A percentile compares a stretch with the other conserved stretches of the same genome.
Conservation (phyloP, 495 filamentous ascomycete species). For the Terfezia claveryi region DNA sequence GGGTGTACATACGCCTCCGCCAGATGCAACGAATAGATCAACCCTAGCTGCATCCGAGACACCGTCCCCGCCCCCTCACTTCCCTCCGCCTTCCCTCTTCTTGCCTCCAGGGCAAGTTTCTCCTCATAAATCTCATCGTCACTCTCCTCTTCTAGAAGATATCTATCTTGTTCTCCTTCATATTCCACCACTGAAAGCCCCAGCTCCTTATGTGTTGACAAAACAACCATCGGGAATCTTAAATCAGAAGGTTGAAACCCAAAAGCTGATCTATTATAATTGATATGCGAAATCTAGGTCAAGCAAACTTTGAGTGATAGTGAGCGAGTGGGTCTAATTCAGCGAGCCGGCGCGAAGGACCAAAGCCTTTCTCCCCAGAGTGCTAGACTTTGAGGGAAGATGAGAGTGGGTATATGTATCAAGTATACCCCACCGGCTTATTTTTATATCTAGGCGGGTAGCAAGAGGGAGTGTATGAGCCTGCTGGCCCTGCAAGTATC, state of each 20-base stretch:
- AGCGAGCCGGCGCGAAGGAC: not conserved
- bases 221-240: not conserved
- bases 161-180: not conserved
- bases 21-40: conserved; percentile 20
- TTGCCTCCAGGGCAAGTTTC: not conserved
- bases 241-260: too few species aligned
- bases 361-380: not conserved
- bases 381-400: too few species aligned
- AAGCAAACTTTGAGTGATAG: too few species aligned
- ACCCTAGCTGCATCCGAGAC: conserved; percentile 11
- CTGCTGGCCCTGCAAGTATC: too few species aligned
- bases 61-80: conserved; percentile 6
- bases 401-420: too few species aligned
- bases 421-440: too few species aligned
- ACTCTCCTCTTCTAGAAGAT: not conserved
- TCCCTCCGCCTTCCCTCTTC: conserved; percentile 6
- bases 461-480: too few species aligned
- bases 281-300: too few species aligned
- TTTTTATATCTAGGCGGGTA: too few species aligned
- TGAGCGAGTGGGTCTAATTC: too few species aligned
- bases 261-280: too few species aligned
- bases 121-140: conserved; percentile 11
- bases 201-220: not conserved
- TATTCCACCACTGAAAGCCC: not conserved
- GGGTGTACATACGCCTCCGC: conserved; percentile 19